These are phyloP conservation scores for Cystobasidium tubakii DNA, from an alignment of 768 basidiomycete genomes.

Conservation along the genomic window DNA sequence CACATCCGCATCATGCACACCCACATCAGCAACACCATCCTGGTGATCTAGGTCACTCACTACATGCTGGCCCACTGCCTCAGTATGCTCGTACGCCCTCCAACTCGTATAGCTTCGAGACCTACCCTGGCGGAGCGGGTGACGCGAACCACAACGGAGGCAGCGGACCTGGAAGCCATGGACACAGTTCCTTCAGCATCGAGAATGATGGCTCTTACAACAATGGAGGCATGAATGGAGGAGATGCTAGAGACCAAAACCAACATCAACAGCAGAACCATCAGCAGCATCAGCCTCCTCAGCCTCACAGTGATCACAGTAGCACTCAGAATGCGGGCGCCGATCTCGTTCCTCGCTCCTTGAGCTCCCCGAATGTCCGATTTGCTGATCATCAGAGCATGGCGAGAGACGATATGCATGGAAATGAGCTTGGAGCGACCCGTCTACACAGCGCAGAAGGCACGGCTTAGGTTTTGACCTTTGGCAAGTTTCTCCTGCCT, in stretches of 20 bases:
- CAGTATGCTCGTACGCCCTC: constrained; percentile 7
- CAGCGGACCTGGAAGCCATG: background rate
- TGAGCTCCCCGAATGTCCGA: background rate
- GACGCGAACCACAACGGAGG: background rate
- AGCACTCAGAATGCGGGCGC: background rate
- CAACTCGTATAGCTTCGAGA: constrained; percentile 18
- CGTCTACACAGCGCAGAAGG: background rate
- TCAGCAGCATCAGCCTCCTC: background rate
- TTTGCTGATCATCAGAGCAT: constrained; percentile 6
- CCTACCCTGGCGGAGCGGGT: background rate
- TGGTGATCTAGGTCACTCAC: background rate
- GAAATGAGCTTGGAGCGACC: background rate
- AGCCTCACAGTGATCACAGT: background rate
- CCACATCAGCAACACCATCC: constrained; percentile 12
- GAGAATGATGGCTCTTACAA: background rate
- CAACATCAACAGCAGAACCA: background rate
- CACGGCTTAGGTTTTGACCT: background rate
- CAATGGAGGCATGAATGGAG: background rate
- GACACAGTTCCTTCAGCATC: background rate
- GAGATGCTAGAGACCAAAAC: background rate
- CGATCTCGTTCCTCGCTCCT: background rate
- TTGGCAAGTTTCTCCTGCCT: too few species aligned
- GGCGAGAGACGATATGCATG: background rate
- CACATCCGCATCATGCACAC: background rate
- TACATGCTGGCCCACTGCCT: background rate